Conservation (phyloP, 177 flowering plant genomes). For the Tripterygium wilfordii region DNA sequence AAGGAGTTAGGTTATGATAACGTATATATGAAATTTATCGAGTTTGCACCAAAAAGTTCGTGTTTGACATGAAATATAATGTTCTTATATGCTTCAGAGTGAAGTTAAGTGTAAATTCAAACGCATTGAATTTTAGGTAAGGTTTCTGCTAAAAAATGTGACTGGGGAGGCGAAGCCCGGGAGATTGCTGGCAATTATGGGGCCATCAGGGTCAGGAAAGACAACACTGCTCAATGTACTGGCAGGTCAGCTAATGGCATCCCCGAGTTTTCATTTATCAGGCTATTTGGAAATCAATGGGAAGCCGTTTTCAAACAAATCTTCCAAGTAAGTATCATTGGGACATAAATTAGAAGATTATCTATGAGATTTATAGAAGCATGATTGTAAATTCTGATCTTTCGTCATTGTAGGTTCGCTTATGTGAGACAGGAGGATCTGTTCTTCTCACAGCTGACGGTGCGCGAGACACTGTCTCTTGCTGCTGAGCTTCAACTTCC, state of each 20-base stretch:
- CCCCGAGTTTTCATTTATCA: slow-evolving; percentile 66
- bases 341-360: background rate
- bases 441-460: slow-evolving; percentile 95
- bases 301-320: slow-evolving; percentile 35
- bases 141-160: slow-evolving; percentile 72
- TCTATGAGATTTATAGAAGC: no score
- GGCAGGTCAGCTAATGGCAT: slow-evolving; percentile 76
- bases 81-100: no score
- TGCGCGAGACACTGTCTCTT: slow-evolving; percentile 84
- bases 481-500: slow-evolving; percentile 95
- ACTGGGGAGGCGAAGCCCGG: slow-evolving; percentile 96
- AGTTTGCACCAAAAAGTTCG: no score
- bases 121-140: slow-evolving; percentile 33
- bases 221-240: slow-evolving; percentile 90
- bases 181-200: slow-evolving; percentile 90
- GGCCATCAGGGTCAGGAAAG: slow-evolving; percentile 98
- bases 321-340: slow-evolving; percentile 49
- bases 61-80: no score
- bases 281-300: slow-evolving; percentile 87
- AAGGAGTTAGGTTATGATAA: no score
- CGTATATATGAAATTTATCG: no score
- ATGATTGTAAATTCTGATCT: background rate
- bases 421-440: slow-evolving; percentile 95
- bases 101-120: no score
- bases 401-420: slow-evolving; percentile 48